phyloP scores from a whole-genome alignment of 805 yeast genomes.

The Metschnikowia colocasiae region DNA sequence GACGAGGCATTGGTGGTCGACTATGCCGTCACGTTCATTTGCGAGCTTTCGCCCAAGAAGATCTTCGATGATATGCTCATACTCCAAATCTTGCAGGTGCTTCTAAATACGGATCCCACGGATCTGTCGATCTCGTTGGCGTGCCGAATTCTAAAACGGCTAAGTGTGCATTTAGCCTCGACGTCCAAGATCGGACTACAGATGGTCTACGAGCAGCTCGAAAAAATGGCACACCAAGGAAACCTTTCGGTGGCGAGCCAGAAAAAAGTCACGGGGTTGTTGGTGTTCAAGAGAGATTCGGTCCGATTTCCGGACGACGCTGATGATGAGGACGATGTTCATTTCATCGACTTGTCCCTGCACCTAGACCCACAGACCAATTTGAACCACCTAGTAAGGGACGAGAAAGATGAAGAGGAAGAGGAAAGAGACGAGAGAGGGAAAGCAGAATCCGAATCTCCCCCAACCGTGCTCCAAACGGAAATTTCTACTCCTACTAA shows the following conservation, averaged over 20 bases:
- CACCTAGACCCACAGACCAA: constrained; percentile 2
- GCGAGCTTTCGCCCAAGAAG: constrained; percentile 59
- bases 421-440: not conserved
- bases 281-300: constrained; percentile 14
- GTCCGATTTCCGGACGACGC: constrained; percentile 28
- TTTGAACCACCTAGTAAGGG: not conserved
- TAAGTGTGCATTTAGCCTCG: constrained; percentile 50
- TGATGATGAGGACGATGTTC: constrained; percentile 13
- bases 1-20: constrained; percentile 35
- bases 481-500: no score
- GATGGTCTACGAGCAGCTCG: constrained; percentile 54
- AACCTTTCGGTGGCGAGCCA: constrained; percentile 11
- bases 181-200: constrained; percentile 44
- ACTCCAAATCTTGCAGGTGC: constrained; percentile 34
- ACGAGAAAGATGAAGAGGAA: not conserved
- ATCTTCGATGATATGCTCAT: constrained; percentile 40
- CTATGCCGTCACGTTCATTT: constrained; percentile 47
- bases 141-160: constrained; percentile 43
- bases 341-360: constrained; percentile 2
- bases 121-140: constrained; percentile 57
- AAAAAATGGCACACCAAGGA: constrained; percentile 58
- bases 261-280: constrained; percentile 7
- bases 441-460: not conserved
- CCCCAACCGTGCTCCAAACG: no score
- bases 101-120: constrained; percentile 40